Evolutionary conservation across 768 basidiomycete species (phyloP), one percentile per base, ranked within the genome.

Genomic region (Suillus subluteus): DNA sequence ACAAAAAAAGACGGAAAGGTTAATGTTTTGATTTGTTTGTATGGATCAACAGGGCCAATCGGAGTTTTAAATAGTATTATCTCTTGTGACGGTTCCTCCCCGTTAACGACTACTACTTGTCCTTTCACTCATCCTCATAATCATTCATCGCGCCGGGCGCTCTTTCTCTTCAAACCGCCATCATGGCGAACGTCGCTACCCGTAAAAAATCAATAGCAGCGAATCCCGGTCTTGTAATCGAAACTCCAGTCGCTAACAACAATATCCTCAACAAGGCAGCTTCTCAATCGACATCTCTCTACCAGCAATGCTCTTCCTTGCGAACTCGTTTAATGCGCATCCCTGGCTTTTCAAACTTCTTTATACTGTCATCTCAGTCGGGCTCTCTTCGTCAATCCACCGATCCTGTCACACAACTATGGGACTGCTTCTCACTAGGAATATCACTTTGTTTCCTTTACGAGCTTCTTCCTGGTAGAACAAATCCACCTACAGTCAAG

Each of bases 371-470:
- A 9, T 80, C 86, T 9, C 73, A 83, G 23, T 74, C 82, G 46
- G 88, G 87, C 69, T 83, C 89, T 50, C 79, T 82, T 41, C 86
- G 93, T 65, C 88, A 88, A 77, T 92, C 91, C 41, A 91, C 91
- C 52, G 96, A 98, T 81, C 94, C 95, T 44, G 97, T 99, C 73
- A 90, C 91, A 58, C 94, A 95, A 77, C 88, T 98, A 61, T 97
- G 96, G 91, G 93, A 95, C 74, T 89, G 93, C 75, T 93, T 99
- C 80, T 90, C 95, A 50, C 87, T 95, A 43, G 98, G 98, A 66
- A 89, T 94, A 58, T 91, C 96, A 55, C 91, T 99, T 71, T 97
- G 95, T 81, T 98, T 92, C 82, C 89, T 99, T 72, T 97, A 94
- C 84, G 97, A 99, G 80, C 89, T 92, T 77, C 89, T 98, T 65